Base-by-base conservation (phyloP, 2,329 filamentous ascomycete genomes). In the Botrytis byssoidea region DNA sequence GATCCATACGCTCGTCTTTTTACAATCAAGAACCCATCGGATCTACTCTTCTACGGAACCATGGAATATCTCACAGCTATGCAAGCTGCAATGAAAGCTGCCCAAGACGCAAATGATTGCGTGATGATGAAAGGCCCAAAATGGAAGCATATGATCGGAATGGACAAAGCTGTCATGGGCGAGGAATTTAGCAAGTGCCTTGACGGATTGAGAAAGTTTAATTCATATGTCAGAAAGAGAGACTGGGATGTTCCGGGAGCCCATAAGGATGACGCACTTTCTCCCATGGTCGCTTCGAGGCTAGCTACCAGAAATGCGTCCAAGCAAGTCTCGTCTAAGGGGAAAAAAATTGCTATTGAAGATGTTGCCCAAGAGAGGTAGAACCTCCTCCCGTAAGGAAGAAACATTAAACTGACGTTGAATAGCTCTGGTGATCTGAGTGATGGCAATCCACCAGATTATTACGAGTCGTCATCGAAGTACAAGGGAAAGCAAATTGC, bases 241-340 rank as follows among this genome's bases (percentile, higher is more conserved):
- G 72, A 74, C 32, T 74, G 72, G 72, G 14, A 73, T 35, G 66
- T 73, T n/a, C 14, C 16, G 16, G 61, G 55, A 16, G 70, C 37
- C 46, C 22, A 32, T 14, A n/a, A n/a, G 32, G 46, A 37, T 20
- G 22, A 20, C 18, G 29, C 10, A 61, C 16, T 57, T 64, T n/a
- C 68, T 63, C 51, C 40, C 8, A 35, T 37, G 20, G 25, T 48
- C 29, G 44, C 20, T 37, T n/a, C 20, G 20, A 40, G 44, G 40
- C 22, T n/a, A 10, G 20, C 35, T 25, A 8, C n/a, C 67, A 48
- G 61, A 10, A 25, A 7, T 61, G 37, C n/a, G 3, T 32, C 68
- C 40, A 40, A 29, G 18, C 22, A 64, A 44, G 12, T 14, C 9
- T 64, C 68, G 8, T 57, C 35, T 51, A 68, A 32, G 48, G 66